phyloP scores from a whole-genome alignment of 2,329 filamentous ascomycete genomes.

The Colletotrichum liriopes region DNA sequence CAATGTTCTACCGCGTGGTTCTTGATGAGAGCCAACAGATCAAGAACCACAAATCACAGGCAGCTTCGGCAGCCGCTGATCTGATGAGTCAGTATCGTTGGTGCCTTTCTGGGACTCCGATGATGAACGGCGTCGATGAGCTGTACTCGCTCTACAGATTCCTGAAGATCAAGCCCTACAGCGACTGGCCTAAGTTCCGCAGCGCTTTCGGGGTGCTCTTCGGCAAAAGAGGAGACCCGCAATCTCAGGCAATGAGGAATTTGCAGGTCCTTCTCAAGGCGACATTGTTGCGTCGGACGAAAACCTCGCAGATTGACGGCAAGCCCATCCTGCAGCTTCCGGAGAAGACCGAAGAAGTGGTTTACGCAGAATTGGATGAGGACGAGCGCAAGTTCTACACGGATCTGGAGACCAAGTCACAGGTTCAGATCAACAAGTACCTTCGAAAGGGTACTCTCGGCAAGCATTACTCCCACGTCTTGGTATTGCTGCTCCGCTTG shows the following conservation, averaged over 20 bases:
- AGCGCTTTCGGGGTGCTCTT: slow-evolving; percentile 60
- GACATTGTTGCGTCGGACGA: slow-evolving; percentile 86
- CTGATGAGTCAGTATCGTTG: slow-evolving; percentile 76
- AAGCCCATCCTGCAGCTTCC: slow-evolving; percentile 81
- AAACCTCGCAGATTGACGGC: slow-evolving; percentile 84
- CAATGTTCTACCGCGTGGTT: slow-evolving; percentile 78
- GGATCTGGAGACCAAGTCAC: slow-evolving; percentile 76
- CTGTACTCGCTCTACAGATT: slow-evolving; percentile 85
- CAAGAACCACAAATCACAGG: slow-evolving; percentile 79
- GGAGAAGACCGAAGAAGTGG: slow-evolving; percentile 73
- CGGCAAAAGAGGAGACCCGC: slow-evolving; percentile 62
- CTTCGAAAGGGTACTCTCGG: slow-evolving; percentile 78
- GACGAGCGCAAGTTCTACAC: slow-evolving; percentile 78
- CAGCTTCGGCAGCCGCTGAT: slow-evolving; percentile 61
- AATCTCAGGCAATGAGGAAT: slow-evolving; percentile 76
- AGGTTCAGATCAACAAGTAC: slow-evolving; percentile 83
- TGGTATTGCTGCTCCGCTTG: slow-evolving; percentile 85
- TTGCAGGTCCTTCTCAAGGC: slow-evolving; percentile 84
- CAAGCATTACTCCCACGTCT: slow-evolving; percentile 83
- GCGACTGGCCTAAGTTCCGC: slow-evolving; percentile 74
- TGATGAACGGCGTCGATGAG: slow-evolving; percentile 90
- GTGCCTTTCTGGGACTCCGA: slow-evolving; percentile 86
- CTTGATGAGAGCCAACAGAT: slow-evolving; percentile 87
- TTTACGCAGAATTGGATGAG: slow-evolving; percentile 76
- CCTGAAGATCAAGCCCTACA: slow-evolving; percentile 83